phyloP scores from a whole-genome alignment of 495 filamentous ascomycete genomes.

The Geopyxis carbonaria region DNA sequence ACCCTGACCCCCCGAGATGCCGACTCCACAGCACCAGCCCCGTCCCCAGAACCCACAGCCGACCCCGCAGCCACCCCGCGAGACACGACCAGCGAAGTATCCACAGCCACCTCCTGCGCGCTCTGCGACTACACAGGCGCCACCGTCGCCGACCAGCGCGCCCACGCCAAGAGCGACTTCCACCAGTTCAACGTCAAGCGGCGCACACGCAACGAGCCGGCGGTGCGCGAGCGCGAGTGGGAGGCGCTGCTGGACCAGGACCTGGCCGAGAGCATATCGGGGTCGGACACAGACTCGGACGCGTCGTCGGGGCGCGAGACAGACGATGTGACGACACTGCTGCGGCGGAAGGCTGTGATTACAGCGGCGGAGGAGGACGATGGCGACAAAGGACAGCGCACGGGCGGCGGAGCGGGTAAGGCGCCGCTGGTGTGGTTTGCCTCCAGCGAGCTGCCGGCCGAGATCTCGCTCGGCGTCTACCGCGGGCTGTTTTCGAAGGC shows the following conservation, averaged over 20 bases:
- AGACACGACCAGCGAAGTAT: slow-evolving; percentile 14
- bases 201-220: slow-evolving; percentile 50
- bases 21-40: slow-evolving; percentile 18
- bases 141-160: slow-evolving; percentile 62
- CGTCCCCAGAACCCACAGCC: slow-evolving; percentile 14
- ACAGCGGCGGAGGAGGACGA: slow-evolving; percentile 31
- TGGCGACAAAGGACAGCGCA: slow-evolving; percentile 32
- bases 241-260: slow-evolving; percentile 53
- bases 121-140: slow-evolving; percentile 57
- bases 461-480: slow-evolving; percentile 72
- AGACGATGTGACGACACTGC: slow-evolving; percentile 7
- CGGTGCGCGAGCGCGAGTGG: slow-evolving; percentile 64
- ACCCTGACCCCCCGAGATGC: slow-evolving; percentile 44
- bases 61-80: slow-evolving; percentile 28
- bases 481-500: slow-evolving; percentile 56
- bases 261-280: slow-evolving; percentile 23
- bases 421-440: slow-evolving; percentile 74
- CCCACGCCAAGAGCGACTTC: slow-evolving; percentile 77
- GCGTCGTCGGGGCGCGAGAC: slow-evolving; percentile 30
- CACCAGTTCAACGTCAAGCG: slow-evolving; percentile 91
- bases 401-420: slow-evolving; percentile 47
- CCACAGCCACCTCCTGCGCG: slow-evolving; percentile 57
- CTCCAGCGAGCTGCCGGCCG: slow-evolving; percentile 52
- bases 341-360: slow-evolving; percentile 15
- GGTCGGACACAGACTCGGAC: slow-evolving; percentile 30